Conservation (phyloP, 192 early-diverging fungal species). For the Podila verticillata region DNA sequence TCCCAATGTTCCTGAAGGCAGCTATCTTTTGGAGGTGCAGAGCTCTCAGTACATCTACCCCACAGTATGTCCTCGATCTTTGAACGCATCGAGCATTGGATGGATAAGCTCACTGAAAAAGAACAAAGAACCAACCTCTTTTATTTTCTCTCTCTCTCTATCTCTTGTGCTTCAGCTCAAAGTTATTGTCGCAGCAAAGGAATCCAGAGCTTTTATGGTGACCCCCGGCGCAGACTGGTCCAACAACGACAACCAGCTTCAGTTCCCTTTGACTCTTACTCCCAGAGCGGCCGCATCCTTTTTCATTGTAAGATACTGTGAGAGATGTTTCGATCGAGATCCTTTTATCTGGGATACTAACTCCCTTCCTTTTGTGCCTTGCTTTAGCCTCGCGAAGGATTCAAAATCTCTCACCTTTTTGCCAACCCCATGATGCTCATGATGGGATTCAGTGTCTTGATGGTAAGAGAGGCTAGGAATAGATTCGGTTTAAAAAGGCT, state of each 20-base stretch:
- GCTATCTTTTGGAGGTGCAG: conserved; percentile 63
- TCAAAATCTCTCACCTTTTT: conserved; percentile 60
- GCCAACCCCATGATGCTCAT: conserved; percentile 70
- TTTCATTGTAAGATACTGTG: conserved; percentile 54
- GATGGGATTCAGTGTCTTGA: conserved; percentile 63
- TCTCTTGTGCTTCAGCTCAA: conserved; percentile 51
- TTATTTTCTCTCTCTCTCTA: background rate
- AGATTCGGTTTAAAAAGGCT: too few species aligned
- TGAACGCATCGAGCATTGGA: background rate
- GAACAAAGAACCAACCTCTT: background rate
- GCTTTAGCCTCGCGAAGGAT: conserved; percentile 60
- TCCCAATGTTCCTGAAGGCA: conserved; percentile 56
- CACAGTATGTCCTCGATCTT: conserved; percentile 44
- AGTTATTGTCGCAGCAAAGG: conserved; percentile 53
- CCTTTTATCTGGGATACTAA: background rate
- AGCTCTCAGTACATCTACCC: conserved; percentile 63
- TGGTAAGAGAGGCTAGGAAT: conserved; percentile 14
- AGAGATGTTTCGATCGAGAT: background rate
- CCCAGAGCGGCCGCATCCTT: conserved; percentile 56
- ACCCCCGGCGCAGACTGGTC: conserved; percentile 58
- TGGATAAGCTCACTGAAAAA: too few species aligned
- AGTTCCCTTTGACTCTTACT: conserved; percentile 56
- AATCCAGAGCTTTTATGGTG: conserved; percentile 49
- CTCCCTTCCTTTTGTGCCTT: too few species aligned
- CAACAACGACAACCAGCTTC: conserved; percentile 49